Evolutionary conservation across 1,139 yeast species (phyloP).

Genomic region (Yamadazyma atmosphaerica): DNA sequence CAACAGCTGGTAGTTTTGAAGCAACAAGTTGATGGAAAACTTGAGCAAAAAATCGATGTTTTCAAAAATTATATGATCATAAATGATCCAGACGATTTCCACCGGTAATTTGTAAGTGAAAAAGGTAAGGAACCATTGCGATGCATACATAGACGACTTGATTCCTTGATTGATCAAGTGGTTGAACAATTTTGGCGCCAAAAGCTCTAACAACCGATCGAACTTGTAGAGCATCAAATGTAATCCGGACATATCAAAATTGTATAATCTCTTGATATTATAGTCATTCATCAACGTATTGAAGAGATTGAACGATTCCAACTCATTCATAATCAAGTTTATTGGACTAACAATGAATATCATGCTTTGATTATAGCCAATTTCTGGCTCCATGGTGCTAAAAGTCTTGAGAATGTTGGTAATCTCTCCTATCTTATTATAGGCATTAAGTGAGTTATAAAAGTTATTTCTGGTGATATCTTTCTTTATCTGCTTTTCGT

Average conservation of each 20-base stretch:
- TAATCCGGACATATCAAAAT: constrained; percentile 93
- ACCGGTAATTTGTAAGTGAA: constrained; percentile 93
- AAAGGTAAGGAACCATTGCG: constrained; percentile 93
- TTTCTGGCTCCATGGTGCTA: constrained; percentile 84
- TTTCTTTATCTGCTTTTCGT: constrained; percentile 74
- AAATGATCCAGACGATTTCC: constrained; percentile 76
- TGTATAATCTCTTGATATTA: constrained; percentile 69
- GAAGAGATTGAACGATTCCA: constrained; percentile 81
- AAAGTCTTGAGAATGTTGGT: constrained; percentile 81
- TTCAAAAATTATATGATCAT: constrained; percentile 83
- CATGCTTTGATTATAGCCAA: constrained; percentile 98
- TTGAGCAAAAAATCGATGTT: constrained; percentile 83
- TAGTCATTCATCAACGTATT: constrained; percentile 85
- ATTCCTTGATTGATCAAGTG: constrained; percentile 86
- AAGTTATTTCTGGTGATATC: constrained; percentile 86
- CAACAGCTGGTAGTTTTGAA: constrained; percentile 60
- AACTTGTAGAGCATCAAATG: constrained; percentile 84
- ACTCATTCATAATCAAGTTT: constrained; percentile 75
- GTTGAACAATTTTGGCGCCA: constrained; percentile 64
- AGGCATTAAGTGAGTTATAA: constrained; percentile 59
- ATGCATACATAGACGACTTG: constrained; percentile 89
- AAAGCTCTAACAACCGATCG: constrained; percentile 76
- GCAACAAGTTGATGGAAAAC: constrained; percentile 77
- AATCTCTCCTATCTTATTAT: constrained; percentile 54
- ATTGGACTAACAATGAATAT: constrained; percentile 87